Percentiles rank a stretch among this genome's conserved stretches.
Evolutionary conservation across 2,329 filamentous ascomycete genomes (phyloP).

Genomic region (Apiospora sp.): DNA sequence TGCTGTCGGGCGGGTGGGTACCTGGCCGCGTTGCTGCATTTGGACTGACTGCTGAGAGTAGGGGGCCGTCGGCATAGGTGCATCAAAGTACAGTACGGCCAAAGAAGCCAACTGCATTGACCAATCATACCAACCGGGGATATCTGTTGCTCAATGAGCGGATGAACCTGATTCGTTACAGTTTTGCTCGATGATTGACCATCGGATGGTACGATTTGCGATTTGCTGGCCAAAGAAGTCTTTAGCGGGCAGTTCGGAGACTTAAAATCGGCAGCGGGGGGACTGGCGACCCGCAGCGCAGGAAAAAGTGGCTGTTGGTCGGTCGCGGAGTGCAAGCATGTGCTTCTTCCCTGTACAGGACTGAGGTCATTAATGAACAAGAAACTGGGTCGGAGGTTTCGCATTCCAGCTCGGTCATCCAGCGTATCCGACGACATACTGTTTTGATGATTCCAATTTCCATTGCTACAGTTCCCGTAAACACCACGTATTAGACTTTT

Average conservation of each 20-base stretch:
- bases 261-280: neutral
- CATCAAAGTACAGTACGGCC: neutral
- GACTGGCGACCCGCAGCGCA: neutral
- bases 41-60: neutral
- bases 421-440: neutral
- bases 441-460: neutral
- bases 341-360: neutral
- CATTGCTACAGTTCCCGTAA: neutral
- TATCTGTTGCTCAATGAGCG: neutral
- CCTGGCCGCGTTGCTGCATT: neutral
- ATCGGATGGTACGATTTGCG: neutral
- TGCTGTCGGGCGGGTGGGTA: neutral
- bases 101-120: neutral
- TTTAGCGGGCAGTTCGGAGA: conserved; percentile 6
- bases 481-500: too few species aligned
- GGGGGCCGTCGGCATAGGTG: neutral
- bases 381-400: neutral
- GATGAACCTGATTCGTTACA: neutral
- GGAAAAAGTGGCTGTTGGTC: neutral
- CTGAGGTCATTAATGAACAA: neutral
- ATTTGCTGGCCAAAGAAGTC: neutral
- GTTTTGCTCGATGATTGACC: neutral
- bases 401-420: neutral
- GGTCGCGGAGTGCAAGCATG: neutral
- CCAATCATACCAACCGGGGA: neutral